Percentiles rank a stretch among this genome's conserved stretches.
These are phyloP conservation scores for Suhomyces kilbournensis DNA, from an alignment of 805 yeast species.

Conservation along the genomic window DNA sequence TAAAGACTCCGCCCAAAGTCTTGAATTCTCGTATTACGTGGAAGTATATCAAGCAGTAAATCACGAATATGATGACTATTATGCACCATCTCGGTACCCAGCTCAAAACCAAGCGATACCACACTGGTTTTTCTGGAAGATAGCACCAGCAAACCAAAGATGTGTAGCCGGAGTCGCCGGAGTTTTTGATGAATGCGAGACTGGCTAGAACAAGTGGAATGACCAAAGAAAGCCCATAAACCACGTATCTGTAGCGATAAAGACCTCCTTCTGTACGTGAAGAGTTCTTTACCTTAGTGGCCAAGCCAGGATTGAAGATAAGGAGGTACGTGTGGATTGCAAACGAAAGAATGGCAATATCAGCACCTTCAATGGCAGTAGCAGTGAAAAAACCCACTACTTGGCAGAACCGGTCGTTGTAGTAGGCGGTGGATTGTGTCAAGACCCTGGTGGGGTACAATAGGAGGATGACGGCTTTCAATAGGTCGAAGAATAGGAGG, in stretches of 20 bases:
- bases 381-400: conserved; percentile 81
- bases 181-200: conserved; percentile 57
- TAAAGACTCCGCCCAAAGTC: conserved; percentile 47
- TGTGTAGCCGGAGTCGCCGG: conserved; percentile 46
- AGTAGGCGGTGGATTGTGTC: conserved; percentile 42
- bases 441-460: conserved; percentile 65
- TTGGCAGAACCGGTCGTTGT: conserved; percentile 51
- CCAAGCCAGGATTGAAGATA: conserved; percentile 58
- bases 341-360: conserved; percentile 74
- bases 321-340: conserved; percentile 79
- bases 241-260: conserved; percentile 51
- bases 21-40: conserved; percentile 66
- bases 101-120: conserved; percentile 70
- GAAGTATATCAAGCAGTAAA: conserved; percentile 68
- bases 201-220: conserved; percentile 69
- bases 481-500: conserved; percentile 66
- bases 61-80: conserved; percentile 55
- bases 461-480: conserved; percentile 67
- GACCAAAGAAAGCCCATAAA: conserved; percentile 56
- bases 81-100: conserved; percentile 82
- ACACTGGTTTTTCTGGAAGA: conserved; percentile 65
- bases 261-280: conserved; percentile 67
- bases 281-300: conserved; percentile 40
- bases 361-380: conserved; percentile 79
- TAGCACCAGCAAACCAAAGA: conserved; percentile 77